phyloP scores from a whole-genome alignment of 768 basidiomycete genomes.

The Kwoniella dendrophila region DNA sequence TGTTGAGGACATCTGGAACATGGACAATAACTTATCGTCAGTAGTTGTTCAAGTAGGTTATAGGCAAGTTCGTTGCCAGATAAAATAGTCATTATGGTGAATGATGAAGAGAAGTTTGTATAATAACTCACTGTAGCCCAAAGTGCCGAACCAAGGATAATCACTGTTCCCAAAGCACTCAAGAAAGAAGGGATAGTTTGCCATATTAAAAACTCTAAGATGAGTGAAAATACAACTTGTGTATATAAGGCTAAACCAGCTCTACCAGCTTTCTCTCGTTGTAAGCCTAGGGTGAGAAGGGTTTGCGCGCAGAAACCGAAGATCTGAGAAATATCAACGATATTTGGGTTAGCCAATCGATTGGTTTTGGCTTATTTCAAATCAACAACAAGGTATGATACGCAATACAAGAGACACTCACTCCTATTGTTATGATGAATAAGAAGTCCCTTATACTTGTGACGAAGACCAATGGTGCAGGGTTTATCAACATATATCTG shows the following conservation, averaged over 20 bases:
- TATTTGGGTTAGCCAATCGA: not conserved
- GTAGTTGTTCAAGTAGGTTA: not conserved
- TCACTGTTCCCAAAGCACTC: constrained; percentile 66
- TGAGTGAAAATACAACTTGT: constrained; percentile 69
- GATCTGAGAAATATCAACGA: constrained; percentile 26
- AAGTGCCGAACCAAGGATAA: constrained; percentile 68
- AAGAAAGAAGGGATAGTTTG: constrained; percentile 64
- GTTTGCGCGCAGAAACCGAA: constrained; percentile 59
- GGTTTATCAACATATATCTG: constrained; percentile 17
- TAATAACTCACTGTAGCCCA: constrained; percentile 65
- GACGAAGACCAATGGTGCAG: constrained; percentile 14
- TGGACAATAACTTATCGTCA: not conserved
- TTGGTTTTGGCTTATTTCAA: not conserved
- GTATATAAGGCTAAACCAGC: constrained; percentile 68
- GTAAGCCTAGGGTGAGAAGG: constrained; percentile 66
- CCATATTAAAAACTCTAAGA: constrained; percentile 70
- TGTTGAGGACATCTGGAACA: constrained; percentile 4
- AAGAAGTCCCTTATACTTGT: constrained; percentile 10
- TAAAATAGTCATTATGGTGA: not conserved
- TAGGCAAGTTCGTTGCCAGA: not conserved
- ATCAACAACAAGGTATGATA: not conserved
- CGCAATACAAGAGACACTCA: not conserved
- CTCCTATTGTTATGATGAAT: constrained; percentile 16
- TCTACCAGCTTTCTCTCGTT: constrained; percentile 67
- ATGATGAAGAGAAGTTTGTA: not conserved